Evolutionary conservation across 2,329 filamentous ascomycete genomes (phyloP).

Genomic region (Chaetomiaceae sp.): DNA sequence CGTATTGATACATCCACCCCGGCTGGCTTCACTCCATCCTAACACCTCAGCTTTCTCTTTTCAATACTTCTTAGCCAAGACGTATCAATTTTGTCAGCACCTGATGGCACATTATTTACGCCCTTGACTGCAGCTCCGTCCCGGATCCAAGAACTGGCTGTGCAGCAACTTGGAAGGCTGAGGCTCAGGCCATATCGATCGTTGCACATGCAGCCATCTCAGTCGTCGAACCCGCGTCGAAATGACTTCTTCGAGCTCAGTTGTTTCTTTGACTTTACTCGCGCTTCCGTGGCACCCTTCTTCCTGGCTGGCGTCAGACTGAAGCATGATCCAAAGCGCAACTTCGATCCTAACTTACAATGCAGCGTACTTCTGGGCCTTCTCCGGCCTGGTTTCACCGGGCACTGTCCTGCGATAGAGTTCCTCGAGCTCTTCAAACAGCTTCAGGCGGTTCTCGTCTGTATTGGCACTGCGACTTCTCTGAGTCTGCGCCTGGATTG

Average conservation of each 20-base stretch:
- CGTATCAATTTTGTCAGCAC: too few species aligned
- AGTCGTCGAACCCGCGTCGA: slow-evolving; percentile 16
- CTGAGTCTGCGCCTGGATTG: slow-evolving; percentile 52
- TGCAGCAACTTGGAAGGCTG: too few species aligned
- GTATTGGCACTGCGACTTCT: slow-evolving; percentile 49
- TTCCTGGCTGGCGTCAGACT: slow-evolving; percentile 13
- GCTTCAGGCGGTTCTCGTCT: slow-evolving; percentile 45
- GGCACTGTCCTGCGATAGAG: slow-evolving; percentile 26
- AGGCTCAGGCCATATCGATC: too few species aligned
- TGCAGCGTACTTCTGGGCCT: slow-evolving; percentile 25
- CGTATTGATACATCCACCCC: too few species aligned
- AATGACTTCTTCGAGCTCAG: slow-evolving; percentile 24
- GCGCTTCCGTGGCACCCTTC: slow-evolving; percentile 23
- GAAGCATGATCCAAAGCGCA: not conserved
- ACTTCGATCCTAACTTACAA: slow-evolving; percentile 21
- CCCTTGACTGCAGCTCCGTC: too few species aligned
- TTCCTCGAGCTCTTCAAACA: slow-evolving; percentile 30
- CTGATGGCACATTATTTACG: too few species aligned
- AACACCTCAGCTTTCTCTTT: not conserved
- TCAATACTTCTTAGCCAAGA: too few species aligned
- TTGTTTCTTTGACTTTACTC: slow-evolving; percentile 25
- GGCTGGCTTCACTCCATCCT: too few species aligned
- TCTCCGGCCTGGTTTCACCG: slow-evolving; percentile 24
- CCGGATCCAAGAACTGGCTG: too few species aligned
- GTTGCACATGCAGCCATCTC: too few species aligned